Conservation (phyloP, 179 eudicot genomes). For the Camellia oleifera region DNA sequence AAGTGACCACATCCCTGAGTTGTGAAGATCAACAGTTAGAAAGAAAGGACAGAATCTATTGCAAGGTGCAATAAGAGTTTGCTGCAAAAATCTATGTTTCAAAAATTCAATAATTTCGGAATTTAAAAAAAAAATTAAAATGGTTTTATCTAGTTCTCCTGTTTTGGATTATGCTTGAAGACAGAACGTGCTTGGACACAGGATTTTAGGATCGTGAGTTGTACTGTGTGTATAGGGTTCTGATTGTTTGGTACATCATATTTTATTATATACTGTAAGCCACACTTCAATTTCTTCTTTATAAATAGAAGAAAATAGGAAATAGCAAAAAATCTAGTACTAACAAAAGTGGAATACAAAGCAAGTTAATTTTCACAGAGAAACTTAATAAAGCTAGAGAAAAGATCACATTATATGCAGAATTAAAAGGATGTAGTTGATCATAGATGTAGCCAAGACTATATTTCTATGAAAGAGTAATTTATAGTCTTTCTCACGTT, state of each 20-base stretch:
- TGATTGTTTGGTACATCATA: background rate
- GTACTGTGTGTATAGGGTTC: background rate
- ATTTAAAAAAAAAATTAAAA: background rate
- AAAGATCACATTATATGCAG: background rate
- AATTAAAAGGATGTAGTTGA: background rate
- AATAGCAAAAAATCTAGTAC: too few relatives aligned
- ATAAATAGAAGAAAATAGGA: too few relatives aligned
- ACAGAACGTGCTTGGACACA: background rate
- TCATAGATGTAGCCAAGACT: background rate
- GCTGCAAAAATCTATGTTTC: background rate
- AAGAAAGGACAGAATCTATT: background rate
- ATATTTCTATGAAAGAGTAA: background rate
- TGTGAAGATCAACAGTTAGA: slow-evolving; percentile 27
- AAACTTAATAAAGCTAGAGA: background rate
- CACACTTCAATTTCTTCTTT: too few relatives aligned
- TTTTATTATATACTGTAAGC: too few relatives aligned
- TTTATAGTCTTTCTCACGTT: background rate
- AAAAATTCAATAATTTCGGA: background rate
- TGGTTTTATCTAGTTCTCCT: background rate
- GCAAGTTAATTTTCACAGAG: background rate
- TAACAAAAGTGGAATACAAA: too few relatives aligned
- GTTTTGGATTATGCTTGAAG: background rate
- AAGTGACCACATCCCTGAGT: slow-evolving; percentile 81
- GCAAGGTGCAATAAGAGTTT: background rate
- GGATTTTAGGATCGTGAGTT: background rate